Conservation (phyloP, 2,329 filamentous ascomycete species). For the Ophiosphaerella narmari region DNA sequence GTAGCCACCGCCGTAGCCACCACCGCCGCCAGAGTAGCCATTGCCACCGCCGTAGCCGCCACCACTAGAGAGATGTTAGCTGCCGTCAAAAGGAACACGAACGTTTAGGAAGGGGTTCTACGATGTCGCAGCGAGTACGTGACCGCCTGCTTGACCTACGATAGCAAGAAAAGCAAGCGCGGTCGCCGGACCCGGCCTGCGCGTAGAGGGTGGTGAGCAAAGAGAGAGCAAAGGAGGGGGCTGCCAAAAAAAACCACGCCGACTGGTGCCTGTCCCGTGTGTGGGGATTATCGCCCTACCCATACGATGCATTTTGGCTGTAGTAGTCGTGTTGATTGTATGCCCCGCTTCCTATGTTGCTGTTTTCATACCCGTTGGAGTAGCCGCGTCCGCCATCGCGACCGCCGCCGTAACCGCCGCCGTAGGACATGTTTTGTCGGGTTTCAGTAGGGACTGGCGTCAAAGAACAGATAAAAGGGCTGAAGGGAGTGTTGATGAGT, state of each 20-base stretch:
- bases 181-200: conserved; percentile 32
- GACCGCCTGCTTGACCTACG: conserved; percentile 26
- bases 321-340: conserved; percentile 53
- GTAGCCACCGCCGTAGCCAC: conserved; percentile 66
- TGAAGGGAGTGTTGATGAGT: conserved; percentile 13
- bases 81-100: conserved; percentile 2
- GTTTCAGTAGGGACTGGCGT: conserved; percentile 41
- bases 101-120: conserved; percentile 32
- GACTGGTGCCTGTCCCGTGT: conserved; percentile 47
- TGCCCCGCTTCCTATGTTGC: conserved; percentile 52
- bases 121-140: conserved; percentile 36
- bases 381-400: conserved; percentile 56
- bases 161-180: conserved; percentile 24
- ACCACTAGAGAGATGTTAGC: conserved; percentile 39
- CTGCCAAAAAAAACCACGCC: conserved; percentile 36
- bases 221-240: conserved; percentile 35
- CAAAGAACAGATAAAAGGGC: conserved; percentile 29
- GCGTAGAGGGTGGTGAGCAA: conserved; percentile 35
- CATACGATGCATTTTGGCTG: conserved; percentile 51
- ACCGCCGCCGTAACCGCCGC: conserved; percentile 50
- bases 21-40: conserved; percentile 15
- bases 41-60: conserved; percentile 36
- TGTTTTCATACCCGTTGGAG: conserved; percentile 58
- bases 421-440: conserved; percentile 69
- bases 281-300: conserved; percentile 48